Evolutionary conservation across 768 basidiomycete genomes (phyloP), one percentile per base, ranked within the genome.

Genomic region (Boletus pseudo-olivaceus): DNA sequence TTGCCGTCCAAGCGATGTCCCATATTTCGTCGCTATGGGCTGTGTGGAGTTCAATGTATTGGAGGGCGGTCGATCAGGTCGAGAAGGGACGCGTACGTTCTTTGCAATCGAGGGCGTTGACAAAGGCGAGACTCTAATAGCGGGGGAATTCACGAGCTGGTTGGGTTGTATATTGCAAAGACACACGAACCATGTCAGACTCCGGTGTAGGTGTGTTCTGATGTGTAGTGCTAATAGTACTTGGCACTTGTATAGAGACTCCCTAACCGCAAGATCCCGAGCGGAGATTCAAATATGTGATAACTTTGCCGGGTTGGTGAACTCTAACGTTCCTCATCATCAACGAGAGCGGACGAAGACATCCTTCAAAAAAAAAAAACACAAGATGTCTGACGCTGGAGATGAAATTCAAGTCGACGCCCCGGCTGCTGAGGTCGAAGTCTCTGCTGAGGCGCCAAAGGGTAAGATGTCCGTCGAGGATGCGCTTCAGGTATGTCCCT

Each of bases 261-360:
- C 2, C 14, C 42, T 52, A 30, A 32, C 51, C 80, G 82, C 79
- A 38, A 47, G 53, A 66, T 60, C 55, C 82, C 83, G 81, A 63
- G 67, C 87, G 79, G 86, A 76, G 77, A 65, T 71, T 73, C 10
- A 82, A 85, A 41, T n/a, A 26, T 4, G 23, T n/a, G 29, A 51
- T 52, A 68, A 70, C 70, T 71, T 64, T 69, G 53, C 40, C 51
- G 44, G 11, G 15, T 46, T 48, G 30, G 39, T 58, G 71, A 86
- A 82, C 78, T 76, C 75, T 77, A 79, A 74, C 78, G 76, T 79
- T 78, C 75, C 73, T 68, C 81, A 71, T 6, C 89, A 91, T 93
- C 89, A 84, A 93, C 90, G 90, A 93, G 74, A 87, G 90, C 89
- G 90, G 86, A 93, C 81, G 90, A 92, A 83, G 90, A 90, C 89